Percentiles rank a stretch among this genome's conserved stretches.
Evolutionary conservation across 495 filamentous ascomycete genomes (phyloP).

Genomic region (Penicillium maclennaniae): DNA sequence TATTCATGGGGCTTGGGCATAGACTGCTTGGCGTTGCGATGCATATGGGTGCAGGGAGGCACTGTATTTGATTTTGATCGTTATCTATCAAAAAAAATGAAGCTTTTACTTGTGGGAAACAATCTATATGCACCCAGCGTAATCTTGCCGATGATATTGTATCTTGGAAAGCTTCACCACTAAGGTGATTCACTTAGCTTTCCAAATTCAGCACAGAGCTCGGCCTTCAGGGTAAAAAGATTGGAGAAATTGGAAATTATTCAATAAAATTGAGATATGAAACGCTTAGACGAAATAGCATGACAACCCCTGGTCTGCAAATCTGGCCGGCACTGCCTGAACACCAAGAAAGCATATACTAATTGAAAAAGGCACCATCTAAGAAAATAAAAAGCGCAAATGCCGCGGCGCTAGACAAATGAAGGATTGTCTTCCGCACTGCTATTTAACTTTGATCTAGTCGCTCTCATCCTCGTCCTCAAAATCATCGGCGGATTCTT

Average conservation of each 20-base stretch:
- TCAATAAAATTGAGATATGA: not conserved
- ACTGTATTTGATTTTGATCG: not conserved
- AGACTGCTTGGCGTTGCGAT: constrained; percentile 1
- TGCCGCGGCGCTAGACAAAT: constrained; percentile 3
- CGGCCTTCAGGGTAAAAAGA: not conserved
- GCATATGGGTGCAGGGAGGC: not conserved
- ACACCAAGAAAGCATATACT: constrained; percentile 12
- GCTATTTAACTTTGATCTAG: constrained; percentile 10
- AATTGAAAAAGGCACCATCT: constrained; percentile 6
- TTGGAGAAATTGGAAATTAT: not conserved
- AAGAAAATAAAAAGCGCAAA: constrained; percentile 5
- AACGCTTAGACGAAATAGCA: not conserved
- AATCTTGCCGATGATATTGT: too few relatives aligned
- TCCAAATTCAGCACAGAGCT: not conserved
- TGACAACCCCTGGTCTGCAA: constrained; percentile 8
- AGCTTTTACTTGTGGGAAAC: not conserved
- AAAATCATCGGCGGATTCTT: constrained; percentile 39
- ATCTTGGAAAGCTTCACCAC: too few relatives aligned
- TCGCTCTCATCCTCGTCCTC: constrained; percentile 36
- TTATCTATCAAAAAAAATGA: not conserved
- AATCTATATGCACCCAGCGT: too few relatives aligned
- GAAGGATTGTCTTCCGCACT: constrained; percentile 5
- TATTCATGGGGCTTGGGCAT: too few relatives aligned
- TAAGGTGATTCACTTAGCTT: not conserved
- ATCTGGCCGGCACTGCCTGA: constrained; percentile 18